These are phyloP conservation scores for Penicillium sp. DNA, from an alignment of 2,329 filamentous ascomycete genomes.

Conservation along the genomic window DNA sequence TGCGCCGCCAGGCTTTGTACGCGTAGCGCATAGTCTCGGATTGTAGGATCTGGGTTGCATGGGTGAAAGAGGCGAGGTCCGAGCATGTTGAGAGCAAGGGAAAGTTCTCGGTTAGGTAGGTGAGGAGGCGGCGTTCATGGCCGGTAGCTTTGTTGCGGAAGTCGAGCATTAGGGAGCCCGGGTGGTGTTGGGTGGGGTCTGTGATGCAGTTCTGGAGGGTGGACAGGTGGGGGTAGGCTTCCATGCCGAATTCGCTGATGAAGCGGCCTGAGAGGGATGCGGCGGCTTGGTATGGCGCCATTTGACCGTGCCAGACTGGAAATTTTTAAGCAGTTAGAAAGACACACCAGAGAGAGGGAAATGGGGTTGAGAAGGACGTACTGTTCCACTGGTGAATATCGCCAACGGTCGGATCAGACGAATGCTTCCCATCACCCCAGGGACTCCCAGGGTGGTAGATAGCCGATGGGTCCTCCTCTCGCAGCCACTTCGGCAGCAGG, in stretches of 20 bases:
- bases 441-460: conserved; percentile 84
- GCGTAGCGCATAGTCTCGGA: conserved; percentile 65
- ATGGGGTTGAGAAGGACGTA: conserved; percentile 31
- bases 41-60: conserved; percentile 66
- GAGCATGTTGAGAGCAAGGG: conserved; percentile 53
- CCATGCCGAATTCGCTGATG: conserved; percentile 94
- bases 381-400: conserved; percentile 96
- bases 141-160: conserved; percentile 96
- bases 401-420: conserved; percentile 77
- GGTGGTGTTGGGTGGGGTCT: conserved; percentile 74
- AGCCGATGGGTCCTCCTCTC: conserved; percentile 67
- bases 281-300: conserved; percentile 90
- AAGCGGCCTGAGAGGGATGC: conserved; percentile 86
- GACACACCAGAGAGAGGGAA: conserved; percentile 25
- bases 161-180: conserved; percentile 84
- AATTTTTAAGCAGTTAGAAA: background rate
- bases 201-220: conserved; percentile 82
- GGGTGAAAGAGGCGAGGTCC: conserved; percentile 70
- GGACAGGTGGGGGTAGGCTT: conserved; percentile 82
- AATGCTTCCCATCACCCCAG: conserved; percentile 79
- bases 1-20: conserved; percentile 59
- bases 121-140: conserved; percentile 81
- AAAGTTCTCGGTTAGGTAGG: conserved; percentile 90
- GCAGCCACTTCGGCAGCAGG: conserved; percentile 75
- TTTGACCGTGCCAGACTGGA: conserved; percentile 85